Evolutionary conservation across 2,329 filamentous ascomycete genomes (phyloP).

Genomic region (Colletotrichum chlorophyti): DNA sequence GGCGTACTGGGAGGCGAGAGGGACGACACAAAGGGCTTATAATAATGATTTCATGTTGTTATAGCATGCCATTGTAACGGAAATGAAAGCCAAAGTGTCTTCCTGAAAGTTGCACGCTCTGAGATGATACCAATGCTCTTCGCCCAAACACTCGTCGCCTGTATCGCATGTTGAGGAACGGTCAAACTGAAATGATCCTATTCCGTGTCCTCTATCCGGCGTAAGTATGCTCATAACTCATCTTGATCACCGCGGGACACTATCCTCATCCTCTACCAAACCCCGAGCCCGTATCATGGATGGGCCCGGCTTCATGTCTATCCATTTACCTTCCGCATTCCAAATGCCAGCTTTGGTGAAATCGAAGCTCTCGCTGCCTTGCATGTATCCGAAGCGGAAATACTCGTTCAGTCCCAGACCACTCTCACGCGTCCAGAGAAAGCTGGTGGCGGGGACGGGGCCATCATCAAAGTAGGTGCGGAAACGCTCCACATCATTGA

Average conservation of each 20-base stretch:
- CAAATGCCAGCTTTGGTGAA: constrained; percentile 80
- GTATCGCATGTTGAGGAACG: too few relatives aligned
- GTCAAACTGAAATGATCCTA: too few relatives aligned
- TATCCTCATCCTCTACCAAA: constrained; percentile 31
- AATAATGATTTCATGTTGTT: too few relatives aligned
- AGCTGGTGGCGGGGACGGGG: constrained; percentile 49
- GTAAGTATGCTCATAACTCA: background rate
- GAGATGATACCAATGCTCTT: too few relatives aligned
- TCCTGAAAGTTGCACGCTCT: too few relatives aligned
- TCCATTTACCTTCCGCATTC: constrained; percentile 70
- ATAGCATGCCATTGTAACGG: too few relatives aligned
- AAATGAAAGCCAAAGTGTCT: too few relatives aligned
- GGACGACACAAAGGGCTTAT: too few relatives aligned
- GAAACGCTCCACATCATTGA: constrained; percentile 86
- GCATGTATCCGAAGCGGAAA: constrained; percentile 79
- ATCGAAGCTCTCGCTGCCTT: constrained; percentile 68
- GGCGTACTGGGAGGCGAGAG: background rate
- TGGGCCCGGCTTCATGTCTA: constrained; percentile 68
- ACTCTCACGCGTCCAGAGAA: constrained; percentile 65
- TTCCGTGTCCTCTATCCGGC: background rate
- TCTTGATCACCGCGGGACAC: constrained; percentile 30
- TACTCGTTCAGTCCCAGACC: constrained; percentile 66
- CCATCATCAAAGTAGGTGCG: constrained; percentile 72
- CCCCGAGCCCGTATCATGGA: constrained; percentile 47
- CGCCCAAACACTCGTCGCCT: too few relatives aligned